Conservation (phyloP, 2,329 filamentous ascomycete species). For the Keithomyces neogunnii region DNA sequence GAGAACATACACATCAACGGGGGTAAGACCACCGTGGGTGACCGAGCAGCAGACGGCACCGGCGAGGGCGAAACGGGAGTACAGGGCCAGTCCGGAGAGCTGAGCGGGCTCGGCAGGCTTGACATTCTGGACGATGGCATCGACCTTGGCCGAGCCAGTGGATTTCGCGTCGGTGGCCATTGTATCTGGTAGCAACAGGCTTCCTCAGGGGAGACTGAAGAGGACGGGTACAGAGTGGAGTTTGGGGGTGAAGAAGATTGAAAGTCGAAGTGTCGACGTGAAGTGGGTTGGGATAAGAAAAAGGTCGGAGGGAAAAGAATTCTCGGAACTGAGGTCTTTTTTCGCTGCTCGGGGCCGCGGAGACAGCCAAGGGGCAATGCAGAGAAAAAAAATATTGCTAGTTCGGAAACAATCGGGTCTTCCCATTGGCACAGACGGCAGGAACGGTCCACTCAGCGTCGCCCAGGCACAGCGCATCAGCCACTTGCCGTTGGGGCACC, state of each 20-base stretch:
- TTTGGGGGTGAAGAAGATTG: constrained; percentile 1
- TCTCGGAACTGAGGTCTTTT: constrained; percentile 2
- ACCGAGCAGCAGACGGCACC: constrained; percentile 97
- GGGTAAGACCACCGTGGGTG: constrained; percentile 94
- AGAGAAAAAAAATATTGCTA: not conserved
- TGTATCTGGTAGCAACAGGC: constrained; percentile 18
- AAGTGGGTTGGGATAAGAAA: not conserved
- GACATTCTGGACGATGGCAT: constrained; percentile 33
- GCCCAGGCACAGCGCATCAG: constrained; percentile 1
- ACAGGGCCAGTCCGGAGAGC: constrained; percentile 57
- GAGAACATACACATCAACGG: constrained; percentile 95
- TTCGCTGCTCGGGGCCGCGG: not conserved
- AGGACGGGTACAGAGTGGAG: constrained; percentile 9
- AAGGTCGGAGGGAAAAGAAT: constrained; percentile 2
- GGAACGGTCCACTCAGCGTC: not conserved
- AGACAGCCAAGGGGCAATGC: not conserved
- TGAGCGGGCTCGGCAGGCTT: constrained; percentile 32
- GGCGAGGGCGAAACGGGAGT: constrained; percentile 93
- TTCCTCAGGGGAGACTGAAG: constrained; percentile 5
- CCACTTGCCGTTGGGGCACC: not conserved
- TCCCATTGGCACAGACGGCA: constrained; percentile 4
- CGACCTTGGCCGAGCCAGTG: constrained; percentile 35
- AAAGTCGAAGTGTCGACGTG: constrained; percentile 3
- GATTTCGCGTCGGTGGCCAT: constrained; percentile 32
- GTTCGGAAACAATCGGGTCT: constrained; percentile 8